These are phyloP conservation scores for Hyaloscypha hepaticicola DNA, from an alignment of 495 filamentous ascomycete species.

Conservation along the genomic window DNA sequence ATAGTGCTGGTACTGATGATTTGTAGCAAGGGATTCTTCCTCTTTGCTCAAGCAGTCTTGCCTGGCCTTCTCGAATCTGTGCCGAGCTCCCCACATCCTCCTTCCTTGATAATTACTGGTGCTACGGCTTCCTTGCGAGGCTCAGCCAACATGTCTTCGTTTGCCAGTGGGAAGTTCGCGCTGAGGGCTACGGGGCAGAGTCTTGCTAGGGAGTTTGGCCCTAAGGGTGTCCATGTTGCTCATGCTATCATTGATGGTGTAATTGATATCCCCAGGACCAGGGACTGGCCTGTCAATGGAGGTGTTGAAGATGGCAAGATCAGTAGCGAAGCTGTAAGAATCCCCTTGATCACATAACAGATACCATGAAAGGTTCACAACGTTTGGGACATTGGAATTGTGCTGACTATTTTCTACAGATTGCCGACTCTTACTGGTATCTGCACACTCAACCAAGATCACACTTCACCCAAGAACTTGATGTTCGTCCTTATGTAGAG, in stretches of 20 bases:
- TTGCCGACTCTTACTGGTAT: constrained; percentile 88
- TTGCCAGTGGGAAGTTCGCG: constrained; percentile 82
- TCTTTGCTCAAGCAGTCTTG: constrained; percentile 71
- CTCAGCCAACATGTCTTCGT: constrained; percentile 65
- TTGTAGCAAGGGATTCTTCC: constrained; percentile 66
- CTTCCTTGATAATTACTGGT: constrained; percentile 83
- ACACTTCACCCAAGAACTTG: constrained; percentile 81
- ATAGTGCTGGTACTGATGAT: constrained; percentile 2
- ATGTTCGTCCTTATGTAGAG: constrained; percentile 53
- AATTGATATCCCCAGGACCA: constrained; percentile 79
- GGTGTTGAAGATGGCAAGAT: constrained; percentile 69
- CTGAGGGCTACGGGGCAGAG: constrained; percentile 73
- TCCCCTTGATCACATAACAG: neutral
- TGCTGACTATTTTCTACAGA: constrained; percentile 49
- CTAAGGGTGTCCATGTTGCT: constrained; percentile 83
- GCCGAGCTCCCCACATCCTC: constrained; percentile 55
- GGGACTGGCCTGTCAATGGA: constrained; percentile 56
- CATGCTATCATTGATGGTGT: constrained; percentile 86
- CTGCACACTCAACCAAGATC: constrained; percentile 82
- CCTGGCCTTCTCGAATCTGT: constrained; percentile 66
- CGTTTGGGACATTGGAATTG: neutral
- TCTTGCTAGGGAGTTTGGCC: constrained; percentile 84
- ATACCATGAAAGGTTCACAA: neutral
- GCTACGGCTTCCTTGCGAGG: constrained; percentile 81
- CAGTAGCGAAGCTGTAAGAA: constrained; percentile 73